phyloP scores from a whole-genome alignment of 2,329 filamentous ascomycete species.

The Aspergillus brunneoviolaceus region DNA sequence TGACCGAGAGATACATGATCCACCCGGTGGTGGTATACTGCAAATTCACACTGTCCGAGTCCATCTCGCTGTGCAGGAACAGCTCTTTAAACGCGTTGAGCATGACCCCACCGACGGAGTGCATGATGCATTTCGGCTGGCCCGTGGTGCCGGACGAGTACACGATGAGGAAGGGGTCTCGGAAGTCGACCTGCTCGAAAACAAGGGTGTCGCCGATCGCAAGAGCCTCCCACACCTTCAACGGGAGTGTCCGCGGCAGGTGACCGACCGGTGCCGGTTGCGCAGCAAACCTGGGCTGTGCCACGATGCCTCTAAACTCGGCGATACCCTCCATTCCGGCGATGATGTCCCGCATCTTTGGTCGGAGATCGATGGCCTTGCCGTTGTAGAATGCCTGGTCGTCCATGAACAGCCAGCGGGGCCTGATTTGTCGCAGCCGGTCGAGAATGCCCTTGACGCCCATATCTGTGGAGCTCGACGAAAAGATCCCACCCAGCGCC shows the following conservation, averaged over 20 bases:
- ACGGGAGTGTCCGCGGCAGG: slow-evolving; percentile 48
- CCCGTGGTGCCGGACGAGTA: slow-evolving; percentile 82
- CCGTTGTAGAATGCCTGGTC: slow-evolving; percentile 79
- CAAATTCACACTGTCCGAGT: slow-evolving; percentile 45
- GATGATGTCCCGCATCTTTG: slow-evolving; percentile 69
- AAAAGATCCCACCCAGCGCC: slow-evolving; percentile 73
- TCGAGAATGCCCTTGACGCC: slow-evolving; percentile 75
- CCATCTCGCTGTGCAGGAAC: slow-evolving; percentile 51
- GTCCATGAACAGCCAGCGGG: slow-evolving; percentile 80
- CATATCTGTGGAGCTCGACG: slow-evolving; percentile 78
- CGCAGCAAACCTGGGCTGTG: slow-evolving; percentile 63
- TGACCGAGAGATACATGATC: slow-evolving; percentile 78
- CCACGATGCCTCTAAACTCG: slow-evolving; percentile 64
- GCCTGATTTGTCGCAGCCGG: slow-evolving; percentile 70
- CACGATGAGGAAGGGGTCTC: slow-evolving; percentile 74
- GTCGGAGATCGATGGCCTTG: slow-evolving; percentile 67
- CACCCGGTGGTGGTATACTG: slow-evolving; percentile 73
- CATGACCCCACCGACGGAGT: slow-evolving; percentile 53
- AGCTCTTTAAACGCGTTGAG: slow-evolving; percentile 58
- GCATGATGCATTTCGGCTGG: slow-evolving; percentile 81
- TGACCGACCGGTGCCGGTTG: slow-evolving; percentile 58
- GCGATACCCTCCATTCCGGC: slow-evolving; percentile 59
- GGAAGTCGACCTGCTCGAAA: slow-evolving; percentile 65
- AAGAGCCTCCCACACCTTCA: slow-evolving; percentile 42
- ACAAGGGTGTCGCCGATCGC: slow-evolving; percentile 39